These are phyloP conservation scores for Aspergillus novofumigatus DNA, from an alignment of 2,329 filamentous ascomycete genomes.

Conservation along the genomic window DNA sequence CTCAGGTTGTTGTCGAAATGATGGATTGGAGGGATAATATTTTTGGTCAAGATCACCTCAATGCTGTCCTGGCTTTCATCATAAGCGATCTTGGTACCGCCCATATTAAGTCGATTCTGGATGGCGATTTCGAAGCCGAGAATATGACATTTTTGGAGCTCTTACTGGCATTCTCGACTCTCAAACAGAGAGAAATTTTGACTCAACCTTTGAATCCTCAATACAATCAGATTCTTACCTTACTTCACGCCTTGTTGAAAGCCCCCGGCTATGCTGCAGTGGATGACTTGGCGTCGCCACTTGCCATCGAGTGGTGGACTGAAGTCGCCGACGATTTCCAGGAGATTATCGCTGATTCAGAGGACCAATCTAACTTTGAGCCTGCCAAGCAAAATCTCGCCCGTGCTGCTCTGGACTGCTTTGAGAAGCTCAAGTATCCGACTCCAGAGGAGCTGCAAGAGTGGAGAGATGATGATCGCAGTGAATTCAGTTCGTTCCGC, in stretches of 20 bases:
- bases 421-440: conserved; percentile 41
- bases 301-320: conserved; percentile 41
- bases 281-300: conserved; percentile 35
- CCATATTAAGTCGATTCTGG: conserved; percentile 29
- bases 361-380: conserved; percentile 23
- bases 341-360: conserved; percentile 26
- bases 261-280: conserved; percentile 39
- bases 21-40: conserved; percentile 26
- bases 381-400: conserved; percentile 37
- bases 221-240: conserved; percentile 30
- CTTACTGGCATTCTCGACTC: conserved; percentile 33
- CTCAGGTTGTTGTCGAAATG: conserved; percentile 33
- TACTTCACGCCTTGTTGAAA: conserved; percentile 38
- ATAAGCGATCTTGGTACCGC: conserved; percentile 30
- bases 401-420: conserved; percentile 38
- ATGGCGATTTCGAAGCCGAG: conserved; percentile 35
- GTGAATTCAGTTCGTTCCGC: conserved; percentile 41
- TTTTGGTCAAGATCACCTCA: conserved; percentile 23
- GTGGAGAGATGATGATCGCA: conserved; percentile 42
- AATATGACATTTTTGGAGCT: conserved; percentile 39
- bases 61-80: conserved; percentile 30
- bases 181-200: conserved; percentile 29
- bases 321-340: conserved; percentile 37
- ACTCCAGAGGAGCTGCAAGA: conserved; percentile 27
- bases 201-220: conserved; percentile 26